phyloP scores from a whole-genome alignment of 1,284 basidiomycete species.

The Wolfiporia cocos region DNA sequence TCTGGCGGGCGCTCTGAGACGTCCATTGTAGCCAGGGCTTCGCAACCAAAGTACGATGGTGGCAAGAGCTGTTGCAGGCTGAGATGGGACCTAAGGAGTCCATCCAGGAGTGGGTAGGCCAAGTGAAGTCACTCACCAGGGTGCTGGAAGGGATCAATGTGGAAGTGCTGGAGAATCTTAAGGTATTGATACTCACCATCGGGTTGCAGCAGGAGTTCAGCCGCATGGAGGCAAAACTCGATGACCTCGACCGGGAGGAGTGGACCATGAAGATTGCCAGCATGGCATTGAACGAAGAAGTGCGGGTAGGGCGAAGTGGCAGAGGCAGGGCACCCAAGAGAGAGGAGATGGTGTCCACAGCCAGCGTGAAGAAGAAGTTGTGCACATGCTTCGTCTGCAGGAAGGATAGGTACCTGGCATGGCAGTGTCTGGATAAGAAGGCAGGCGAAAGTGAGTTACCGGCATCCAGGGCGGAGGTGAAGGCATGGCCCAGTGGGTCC shows the following conservation, averaged over 20 bases:
- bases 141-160: neutral
- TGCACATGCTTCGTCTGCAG: neutral
- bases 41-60: neutral
- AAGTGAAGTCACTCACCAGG: neutral
- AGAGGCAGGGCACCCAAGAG: neutral
- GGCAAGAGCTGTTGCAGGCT: neutral
- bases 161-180: neutral
- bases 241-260: neutral
- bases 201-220: neutral
- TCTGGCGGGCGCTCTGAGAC: neutral
- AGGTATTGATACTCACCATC: neutral
- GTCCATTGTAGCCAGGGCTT: neutral
- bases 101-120: neutral
- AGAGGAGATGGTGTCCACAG: neutral
- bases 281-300: neutral
- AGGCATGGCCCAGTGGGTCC: too few relatives aligned
- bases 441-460: too few relatives aligned
- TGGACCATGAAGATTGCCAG: neutral
- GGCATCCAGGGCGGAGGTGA: too few relatives aligned
- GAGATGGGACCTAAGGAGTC: neutral
- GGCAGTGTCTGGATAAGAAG: neutral
- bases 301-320: neutral
- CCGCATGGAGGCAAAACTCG: neutral
- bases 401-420: neutral
- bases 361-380: neutral